These are phyloP conservation scores for Emericellopsis cladophorae DNA, from an alignment of 2,329 filamentous ascomycete species.

Conservation along the genomic window DNA sequence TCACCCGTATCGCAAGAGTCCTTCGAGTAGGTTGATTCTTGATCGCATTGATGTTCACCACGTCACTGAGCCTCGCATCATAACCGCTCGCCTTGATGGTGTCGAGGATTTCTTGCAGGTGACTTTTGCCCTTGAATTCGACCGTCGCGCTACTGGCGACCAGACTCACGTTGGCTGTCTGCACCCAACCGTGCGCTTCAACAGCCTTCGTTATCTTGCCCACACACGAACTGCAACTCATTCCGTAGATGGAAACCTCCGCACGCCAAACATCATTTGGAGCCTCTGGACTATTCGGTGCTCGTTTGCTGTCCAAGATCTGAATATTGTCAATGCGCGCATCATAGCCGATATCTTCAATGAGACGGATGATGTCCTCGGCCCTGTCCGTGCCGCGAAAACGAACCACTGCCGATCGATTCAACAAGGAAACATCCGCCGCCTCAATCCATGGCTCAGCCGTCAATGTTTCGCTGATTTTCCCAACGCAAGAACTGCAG, in stretches of 20 bases:
- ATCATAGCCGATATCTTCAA: background rate
- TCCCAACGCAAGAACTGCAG: constrained; percentile 5
- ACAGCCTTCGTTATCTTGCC: constrained; percentile 50
- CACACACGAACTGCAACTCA: constrained; percentile 61
- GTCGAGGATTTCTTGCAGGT: constrained; percentile 22
- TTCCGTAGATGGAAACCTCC: constrained; percentile 51
- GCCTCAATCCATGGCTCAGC: constrained; percentile 30
- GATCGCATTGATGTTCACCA: constrained; percentile 26
- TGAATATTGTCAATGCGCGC: background rate
- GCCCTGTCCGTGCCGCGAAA: background rate
- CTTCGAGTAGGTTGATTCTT: constrained; percentile 24
- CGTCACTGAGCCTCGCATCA: constrained; percentile 44
- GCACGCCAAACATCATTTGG: constrained; percentile 28
- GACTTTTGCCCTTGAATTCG: constrained; percentile 29
- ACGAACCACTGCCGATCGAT: constrained; percentile 2
- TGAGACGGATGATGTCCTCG: background rate
- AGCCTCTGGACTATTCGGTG: background rate
- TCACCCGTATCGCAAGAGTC: constrained; percentile 51
- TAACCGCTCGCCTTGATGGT: constrained; percentile 53
- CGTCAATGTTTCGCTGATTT: constrained; percentile 15
- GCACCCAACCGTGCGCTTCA: constrained; percentile 41
- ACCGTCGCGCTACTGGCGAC: constrained; percentile 55
- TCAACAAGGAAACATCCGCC: constrained; percentile 27
- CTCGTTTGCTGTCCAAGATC: no score
- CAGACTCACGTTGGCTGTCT: constrained; percentile 47